These are phyloP conservation scores for Pinus albicaulis DNA, from an alignment of 75 land plant species.

Conservation along the genomic window DNA sequence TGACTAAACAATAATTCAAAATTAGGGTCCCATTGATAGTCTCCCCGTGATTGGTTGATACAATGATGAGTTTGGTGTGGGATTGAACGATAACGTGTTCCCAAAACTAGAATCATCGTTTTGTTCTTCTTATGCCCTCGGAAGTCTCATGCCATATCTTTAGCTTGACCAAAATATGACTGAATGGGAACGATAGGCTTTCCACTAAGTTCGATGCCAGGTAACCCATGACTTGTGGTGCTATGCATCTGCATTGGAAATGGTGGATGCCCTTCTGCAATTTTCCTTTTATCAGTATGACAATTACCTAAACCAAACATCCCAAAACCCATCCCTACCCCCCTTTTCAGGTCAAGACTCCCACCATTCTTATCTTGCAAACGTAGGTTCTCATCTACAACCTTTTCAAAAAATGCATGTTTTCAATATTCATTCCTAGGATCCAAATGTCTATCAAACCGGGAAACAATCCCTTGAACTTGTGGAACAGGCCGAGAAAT, in stretches of 20 bases:
- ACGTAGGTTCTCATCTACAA: neutral
- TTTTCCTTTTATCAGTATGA: neutral
- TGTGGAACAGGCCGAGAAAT: neutral
- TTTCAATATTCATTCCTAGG: slow-evolving; percentile 1
- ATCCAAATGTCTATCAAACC: slow-evolving; percentile 3
- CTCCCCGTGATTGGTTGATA: slow-evolving; percentile 9
- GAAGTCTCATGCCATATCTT: neutral
- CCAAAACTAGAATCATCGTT: neutral
- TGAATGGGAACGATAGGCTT: neutral
- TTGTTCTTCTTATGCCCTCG: slow-evolving; percentile 9
- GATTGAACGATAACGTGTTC: neutral
- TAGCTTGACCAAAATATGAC: slow-evolving; percentile 2
- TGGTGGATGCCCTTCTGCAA: neutral
- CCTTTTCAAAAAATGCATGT: neutral
- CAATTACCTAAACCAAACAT: neutral
- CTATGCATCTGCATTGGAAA: slow-evolving; percentile 8
- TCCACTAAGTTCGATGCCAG: slow-evolving; percentile 1
- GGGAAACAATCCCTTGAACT: slow-evolving; percentile 8
- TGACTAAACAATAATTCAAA: slow-evolving; percentile 2
- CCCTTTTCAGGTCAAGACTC: slow-evolving; percentile 5
- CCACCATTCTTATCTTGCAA: slow-evolving; percentile 5
- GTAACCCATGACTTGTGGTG: neutral
- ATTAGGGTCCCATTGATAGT: slow-evolving; percentile 6
- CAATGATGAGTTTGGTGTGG: neutral
- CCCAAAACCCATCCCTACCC: neutral